phyloP scores from a whole-genome alignment of 2,329 filamentous ascomycete species.

The Lanzia echinophila region DNA sequence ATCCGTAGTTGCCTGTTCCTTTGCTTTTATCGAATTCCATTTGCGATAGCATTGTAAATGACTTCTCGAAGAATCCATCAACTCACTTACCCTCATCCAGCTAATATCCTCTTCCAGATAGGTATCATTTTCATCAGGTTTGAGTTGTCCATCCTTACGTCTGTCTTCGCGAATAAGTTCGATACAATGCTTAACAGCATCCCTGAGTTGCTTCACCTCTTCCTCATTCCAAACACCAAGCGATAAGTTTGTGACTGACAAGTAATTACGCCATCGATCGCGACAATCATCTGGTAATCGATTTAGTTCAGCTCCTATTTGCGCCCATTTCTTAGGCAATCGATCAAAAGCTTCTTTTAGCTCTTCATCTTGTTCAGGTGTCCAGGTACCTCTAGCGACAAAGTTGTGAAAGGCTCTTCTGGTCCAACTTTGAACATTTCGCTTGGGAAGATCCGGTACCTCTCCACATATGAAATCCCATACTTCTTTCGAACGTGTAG shows the following conservation, averaged over 20 bases:
- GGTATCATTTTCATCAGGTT: conserved; percentile 22
- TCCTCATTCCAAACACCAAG: conserved; percentile 52
- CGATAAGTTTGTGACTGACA: conserved; percentile 47
- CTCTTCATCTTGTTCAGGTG: conserved; percentile 49
- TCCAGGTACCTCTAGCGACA: conserved; percentile 53
- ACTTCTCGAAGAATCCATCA: conserved; percentile 55
- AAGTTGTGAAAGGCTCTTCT: conserved; percentile 62
- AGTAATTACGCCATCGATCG: conserved; percentile 64
- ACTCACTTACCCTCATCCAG: conserved; percentile 58
- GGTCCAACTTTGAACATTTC: conserved; percentile 49
- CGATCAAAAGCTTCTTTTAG: conserved; percentile 43
- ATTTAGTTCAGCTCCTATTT: conserved; percentile 55
- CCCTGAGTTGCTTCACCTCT: conserved; percentile 43
- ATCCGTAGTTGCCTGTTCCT: conserved; percentile 19
- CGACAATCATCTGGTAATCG: conserved; percentile 60
- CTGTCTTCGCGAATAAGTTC: conserved; percentile 38
- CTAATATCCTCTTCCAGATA: conserved; percentile 50
- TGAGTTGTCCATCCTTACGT: conserved; percentile 12
- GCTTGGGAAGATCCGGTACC: conserved; percentile 44
- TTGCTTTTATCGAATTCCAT: conserved; percentile 48
- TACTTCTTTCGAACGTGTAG: conserved; percentile 34
- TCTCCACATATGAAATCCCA: conserved; percentile 44
- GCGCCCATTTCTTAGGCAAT: conserved; percentile 47
- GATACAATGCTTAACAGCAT: conserved; percentile 48
- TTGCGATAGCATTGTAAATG: conserved; percentile 63